Evolutionary conservation across 371 early-diverging fungal species (phyloP), one percentile per base, ranked within the genome.

Genomic region (Nosema muscidifuracis): DNA sequence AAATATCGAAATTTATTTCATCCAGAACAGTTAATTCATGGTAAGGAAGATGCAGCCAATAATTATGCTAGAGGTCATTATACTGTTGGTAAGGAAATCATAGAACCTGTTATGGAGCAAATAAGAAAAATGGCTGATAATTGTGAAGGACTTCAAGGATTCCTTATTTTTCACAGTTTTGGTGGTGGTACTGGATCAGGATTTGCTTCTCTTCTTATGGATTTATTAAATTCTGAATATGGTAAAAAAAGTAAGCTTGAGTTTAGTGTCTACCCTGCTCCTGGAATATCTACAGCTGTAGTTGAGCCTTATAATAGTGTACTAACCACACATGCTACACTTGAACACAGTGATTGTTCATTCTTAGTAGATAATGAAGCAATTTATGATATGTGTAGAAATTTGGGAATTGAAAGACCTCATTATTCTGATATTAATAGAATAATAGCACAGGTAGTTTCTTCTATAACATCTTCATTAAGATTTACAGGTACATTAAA

Each of bases 51-150:
- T 85, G 97, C 97, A 36, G 97, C 95, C 81, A 95, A 97, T 88
- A 95, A 95, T 89, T 97, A 94, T 83, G 97, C 97, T 61, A 90
- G 95, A 88, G 97, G 97, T 81, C 94, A 97, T 87, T 97, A 95
- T 87, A 95, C 97, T 65, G 89, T 93, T 73, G 97, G 97, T 71
- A 94, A 94, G 87, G 94, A 93, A 83, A 89, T 94, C 61, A 90
- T 95, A 71, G 97, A 96, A 85, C 83, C 86, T 58, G 93, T 92
- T 62, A 86, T 94, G 66, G 95, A 96, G 84, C 90, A 93, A 79
- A 90, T 96, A 84, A 89, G 94, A 83, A 92, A 90, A 87, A 87
- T 94, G 64, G 90, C 93, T 44, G 95, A 94, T 86, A 92, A 91
- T 88, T 95, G 95, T 84, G 89, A 89, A 44, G 93, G 94, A 34